Percentiles rank a stretch among this genome's conserved stretches.
Conservation (phyloP, 1,284 basidiomycete species). For the Mycena citricolor region DNA sequence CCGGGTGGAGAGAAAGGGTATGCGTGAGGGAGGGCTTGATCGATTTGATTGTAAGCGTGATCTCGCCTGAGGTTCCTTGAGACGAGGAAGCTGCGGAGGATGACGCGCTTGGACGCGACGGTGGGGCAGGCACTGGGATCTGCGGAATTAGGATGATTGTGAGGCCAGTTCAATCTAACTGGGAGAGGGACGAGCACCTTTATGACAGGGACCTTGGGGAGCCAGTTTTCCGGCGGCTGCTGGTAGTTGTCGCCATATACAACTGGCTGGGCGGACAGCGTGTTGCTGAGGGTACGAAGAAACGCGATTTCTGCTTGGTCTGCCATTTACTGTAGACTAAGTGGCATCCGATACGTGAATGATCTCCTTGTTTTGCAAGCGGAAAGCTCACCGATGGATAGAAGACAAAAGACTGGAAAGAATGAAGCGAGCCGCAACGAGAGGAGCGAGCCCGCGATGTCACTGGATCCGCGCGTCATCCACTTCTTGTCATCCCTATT, state of each 20-base stretch:
- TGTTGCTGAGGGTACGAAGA: conserved; percentile 70
- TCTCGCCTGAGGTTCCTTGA: conserved; percentile 37
- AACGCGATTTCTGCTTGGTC: conserved; percentile 69
- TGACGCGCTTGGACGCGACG: conserved; percentile 39
- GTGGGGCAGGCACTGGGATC: conserved; percentile 60
- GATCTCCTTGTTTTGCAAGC: no score
- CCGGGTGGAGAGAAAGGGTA: conserved; percentile 66
- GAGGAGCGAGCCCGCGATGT: no score
- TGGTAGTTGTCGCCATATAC: conserved; percentile 75
- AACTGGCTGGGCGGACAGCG: conserved; percentile 67
- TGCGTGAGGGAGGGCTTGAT: conserved; percentile 82
- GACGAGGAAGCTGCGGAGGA: conserved; percentile 31
- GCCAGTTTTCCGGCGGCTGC: conserved; percentile 67
- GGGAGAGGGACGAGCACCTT: conserved; percentile 41
- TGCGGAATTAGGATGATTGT: conserved; percentile 28
- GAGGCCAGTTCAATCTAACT: conserved; percentile 9
- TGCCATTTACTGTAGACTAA: conserved; percentile 29
- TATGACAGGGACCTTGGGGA: conserved; percentile 73
- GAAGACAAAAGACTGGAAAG: no score
- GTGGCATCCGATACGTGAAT: no score
- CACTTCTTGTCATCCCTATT: no score
- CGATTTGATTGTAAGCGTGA: conserved; percentile 83
- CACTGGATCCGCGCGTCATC: no score
- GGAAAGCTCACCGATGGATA: no score
- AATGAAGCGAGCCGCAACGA: no score